These are phyloP conservation scores for Aspergillus awamori DNA, from an alignment of 2,329 filamentous ascomycete genomes.

Conservation along the genomic window DNA sequence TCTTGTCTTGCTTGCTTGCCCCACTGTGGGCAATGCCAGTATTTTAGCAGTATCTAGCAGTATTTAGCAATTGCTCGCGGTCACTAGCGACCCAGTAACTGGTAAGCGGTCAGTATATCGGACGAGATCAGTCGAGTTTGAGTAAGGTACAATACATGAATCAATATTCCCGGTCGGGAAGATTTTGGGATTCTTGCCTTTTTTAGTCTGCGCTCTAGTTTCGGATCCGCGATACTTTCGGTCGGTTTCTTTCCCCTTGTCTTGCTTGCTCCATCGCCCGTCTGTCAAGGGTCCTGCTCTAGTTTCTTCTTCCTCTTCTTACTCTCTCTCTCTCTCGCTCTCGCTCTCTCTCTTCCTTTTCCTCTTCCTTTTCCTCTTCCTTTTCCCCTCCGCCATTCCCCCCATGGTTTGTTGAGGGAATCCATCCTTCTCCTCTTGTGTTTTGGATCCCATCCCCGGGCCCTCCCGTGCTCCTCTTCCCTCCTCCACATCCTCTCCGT, in stretches of 20 bases:
- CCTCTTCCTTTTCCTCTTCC: neutral
- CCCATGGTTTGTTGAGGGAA: conserved; percentile 6
- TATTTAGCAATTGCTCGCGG: too few species aligned
- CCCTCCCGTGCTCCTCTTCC: conserved; percentile 14
- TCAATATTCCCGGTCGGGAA: neutral
- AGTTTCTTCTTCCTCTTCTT: neutral
- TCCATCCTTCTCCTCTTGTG: conserved; percentile 5
- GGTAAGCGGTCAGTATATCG: too few species aligned
- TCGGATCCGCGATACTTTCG: neutral
- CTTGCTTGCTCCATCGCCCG: conserved; percentile 5
- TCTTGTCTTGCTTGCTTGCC: too few species aligned
- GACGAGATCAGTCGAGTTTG: too few species aligned
- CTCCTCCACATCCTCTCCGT: conserved; percentile 15
- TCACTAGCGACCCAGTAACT: too few species aligned
- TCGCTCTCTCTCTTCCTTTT: neutral
- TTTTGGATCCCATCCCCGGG: conserved; percentile 16
- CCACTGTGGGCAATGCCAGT: too few species aligned
- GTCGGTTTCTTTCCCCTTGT: neutral
- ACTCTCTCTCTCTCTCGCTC: neutral
- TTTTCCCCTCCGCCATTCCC: neutral
- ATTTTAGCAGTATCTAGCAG: too few species aligned
- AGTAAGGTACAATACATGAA: too few species aligned
- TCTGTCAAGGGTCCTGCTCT: conserved; percentile 1
- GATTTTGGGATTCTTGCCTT: conserved; percentile 1
- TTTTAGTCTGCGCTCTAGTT: neutral